A percentile compares a stretch with the other conserved stretches of the same genome.
phyloP scores from a whole-genome alignment of 768 basidiomycete species.

The Harrya chromipes region DNA sequence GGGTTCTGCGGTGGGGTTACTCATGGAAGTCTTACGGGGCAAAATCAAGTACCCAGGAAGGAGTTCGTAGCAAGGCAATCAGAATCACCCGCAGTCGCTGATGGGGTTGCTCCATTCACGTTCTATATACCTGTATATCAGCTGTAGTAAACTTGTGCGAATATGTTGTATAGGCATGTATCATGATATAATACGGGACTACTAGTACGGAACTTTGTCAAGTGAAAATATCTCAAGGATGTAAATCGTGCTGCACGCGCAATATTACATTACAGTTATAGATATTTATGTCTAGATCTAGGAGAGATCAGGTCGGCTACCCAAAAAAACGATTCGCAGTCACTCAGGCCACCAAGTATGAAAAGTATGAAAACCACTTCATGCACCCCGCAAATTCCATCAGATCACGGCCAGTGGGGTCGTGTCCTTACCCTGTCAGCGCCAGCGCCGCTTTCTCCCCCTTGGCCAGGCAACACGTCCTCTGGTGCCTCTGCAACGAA shows the following conservation, averaged over 20 bases:
- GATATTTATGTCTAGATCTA: no score
- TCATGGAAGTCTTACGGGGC: conserved; percentile 32
- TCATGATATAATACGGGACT: no score
- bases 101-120: not conserved
- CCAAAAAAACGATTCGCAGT: not conserved
- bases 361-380: not conserved
- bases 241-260: no score
- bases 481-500: conserved; percentile 24
- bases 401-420: not conserved
- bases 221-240: no score
- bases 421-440: not conserved
- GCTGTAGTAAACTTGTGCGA: not conserved
- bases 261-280: no score
- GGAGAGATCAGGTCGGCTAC: no score
- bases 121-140: not conserved
- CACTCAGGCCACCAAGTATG: no score
- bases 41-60: conserved; percentile 22
- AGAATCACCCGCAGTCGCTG: no score
- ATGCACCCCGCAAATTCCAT: not conserved
- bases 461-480: conserved; percentile 3
- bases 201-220: no score
- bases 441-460: not conserved
- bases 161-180: not conserved
- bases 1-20: conserved; percentile 27
- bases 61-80: conserved; percentile 1